These are phyloP conservation scores for Cystobasidiaceae sp. DNA, from an alignment of 1,284 basidiomycete genomes.

Conservation along the genomic window DNA sequence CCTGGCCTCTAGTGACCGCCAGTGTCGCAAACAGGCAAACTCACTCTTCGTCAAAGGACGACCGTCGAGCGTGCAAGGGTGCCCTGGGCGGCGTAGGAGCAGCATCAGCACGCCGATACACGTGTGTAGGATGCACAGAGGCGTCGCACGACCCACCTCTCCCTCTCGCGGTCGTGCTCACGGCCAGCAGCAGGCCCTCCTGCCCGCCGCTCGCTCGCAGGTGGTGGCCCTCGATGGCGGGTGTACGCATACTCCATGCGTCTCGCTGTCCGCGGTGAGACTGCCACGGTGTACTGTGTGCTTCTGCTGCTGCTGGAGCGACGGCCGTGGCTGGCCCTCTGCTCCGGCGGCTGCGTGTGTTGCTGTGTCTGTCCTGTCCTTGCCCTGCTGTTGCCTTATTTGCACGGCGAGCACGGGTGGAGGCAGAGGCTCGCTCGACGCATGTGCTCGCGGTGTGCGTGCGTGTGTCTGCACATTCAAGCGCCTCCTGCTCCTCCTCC, in stretches of 20 bases:
- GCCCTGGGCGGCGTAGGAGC: neutral
- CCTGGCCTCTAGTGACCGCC: neutral
- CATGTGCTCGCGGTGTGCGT: too few species aligned
- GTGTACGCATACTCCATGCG: constrained; percentile 15
- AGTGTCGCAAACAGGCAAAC: neutral
- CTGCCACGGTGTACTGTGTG: constrained; percentile 6
- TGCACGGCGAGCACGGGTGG: too few species aligned
- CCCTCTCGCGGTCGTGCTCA: constrained; percentile 1
- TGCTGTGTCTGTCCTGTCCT: neutral
- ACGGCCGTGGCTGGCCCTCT: neutral
- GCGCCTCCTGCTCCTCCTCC: neutral
- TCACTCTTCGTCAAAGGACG: constrained; percentile 13
- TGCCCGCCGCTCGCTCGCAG: neutral
- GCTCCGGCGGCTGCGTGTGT: neutral
- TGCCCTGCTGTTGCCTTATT: too few species aligned
- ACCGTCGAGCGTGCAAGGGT: neutral
- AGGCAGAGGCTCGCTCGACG: too few species aligned
- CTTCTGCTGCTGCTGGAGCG: neutral
- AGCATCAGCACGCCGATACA: neutral
- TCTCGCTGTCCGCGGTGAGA: constrained; percentile 8
- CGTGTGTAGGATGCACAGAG: neutral
- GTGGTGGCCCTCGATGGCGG: constrained; percentile 16
- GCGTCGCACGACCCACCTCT: neutral
- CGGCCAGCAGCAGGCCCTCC: neutral
- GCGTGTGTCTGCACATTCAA: neutral